A percentile compares a stretch with the other conserved stretches of the same genome.
phyloP scores from a whole-genome alignment of 768 basidiomycete genomes.

The Kwoniella mangroviensis region DNA sequence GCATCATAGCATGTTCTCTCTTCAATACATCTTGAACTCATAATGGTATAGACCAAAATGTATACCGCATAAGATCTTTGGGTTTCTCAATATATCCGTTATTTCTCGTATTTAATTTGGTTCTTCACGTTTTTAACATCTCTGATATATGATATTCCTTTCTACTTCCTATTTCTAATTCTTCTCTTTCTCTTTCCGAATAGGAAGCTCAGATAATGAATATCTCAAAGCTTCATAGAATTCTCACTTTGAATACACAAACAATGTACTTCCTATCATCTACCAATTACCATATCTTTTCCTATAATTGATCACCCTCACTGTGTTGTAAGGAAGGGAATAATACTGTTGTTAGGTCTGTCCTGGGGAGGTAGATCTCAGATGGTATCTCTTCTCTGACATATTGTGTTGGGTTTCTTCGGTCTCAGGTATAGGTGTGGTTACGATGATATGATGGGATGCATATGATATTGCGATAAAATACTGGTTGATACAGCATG shows the following conservation, averaged over 20 bases:
- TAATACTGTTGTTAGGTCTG: not conserved
- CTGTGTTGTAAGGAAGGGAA: too few relatives aligned
- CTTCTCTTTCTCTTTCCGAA: not conserved
- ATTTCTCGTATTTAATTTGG: too few relatives aligned
- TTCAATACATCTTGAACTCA: not conserved
- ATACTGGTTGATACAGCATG: not conserved
- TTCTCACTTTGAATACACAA: not conserved
- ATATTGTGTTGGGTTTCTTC: too few relatives aligned
- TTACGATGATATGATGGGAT: not conserved
- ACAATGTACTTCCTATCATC: not conserved
- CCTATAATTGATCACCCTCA: too few relatives aligned
- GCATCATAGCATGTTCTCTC: not conserved
- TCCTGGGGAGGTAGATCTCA: constrained; percentile 4
- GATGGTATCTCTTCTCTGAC: not conserved
- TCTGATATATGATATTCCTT: too few relatives aligned
- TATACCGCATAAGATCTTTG: too few relatives aligned
- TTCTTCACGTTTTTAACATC: too few relatives aligned
- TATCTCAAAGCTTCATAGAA: not conserved
- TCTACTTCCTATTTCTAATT: too few relatives aligned
- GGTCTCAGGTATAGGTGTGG: not conserved
- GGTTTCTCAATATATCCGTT: too few relatives aligned
- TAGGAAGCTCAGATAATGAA: not conserved
- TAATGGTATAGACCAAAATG: too few relatives aligned
- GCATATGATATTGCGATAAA: not conserved
- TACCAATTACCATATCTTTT: not conserved